These are phyloP conservation scores for Alternaria novae-zelandiae DNA, from an alignment of 2,329 filamentous ascomycete species.

Conservation along the genomic window DNA sequence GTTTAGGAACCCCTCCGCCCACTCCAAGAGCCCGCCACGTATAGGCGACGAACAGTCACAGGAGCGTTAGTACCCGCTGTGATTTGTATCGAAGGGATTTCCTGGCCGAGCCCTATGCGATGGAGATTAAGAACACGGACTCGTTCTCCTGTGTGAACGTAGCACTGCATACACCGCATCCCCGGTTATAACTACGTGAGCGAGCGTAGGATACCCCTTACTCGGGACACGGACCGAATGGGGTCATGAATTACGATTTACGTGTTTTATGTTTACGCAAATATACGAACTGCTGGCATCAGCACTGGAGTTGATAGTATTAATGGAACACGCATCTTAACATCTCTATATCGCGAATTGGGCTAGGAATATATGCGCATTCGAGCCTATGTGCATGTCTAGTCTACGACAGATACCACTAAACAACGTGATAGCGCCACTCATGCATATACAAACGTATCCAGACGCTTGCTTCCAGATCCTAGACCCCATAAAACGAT, in stretches of 20 bases:
- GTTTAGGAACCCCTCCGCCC: slow-evolving; percentile 36
- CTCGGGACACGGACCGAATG: neutral
- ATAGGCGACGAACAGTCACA: slow-evolving; percentile 45
- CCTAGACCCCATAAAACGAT: neutral
- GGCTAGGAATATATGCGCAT: neutral
- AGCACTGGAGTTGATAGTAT: neutral
- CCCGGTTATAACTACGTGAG: neutral
- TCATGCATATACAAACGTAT: neutral
- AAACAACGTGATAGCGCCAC: neutral
- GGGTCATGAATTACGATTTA: slow-evolving; percentile 7
- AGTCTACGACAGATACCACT: neutral
- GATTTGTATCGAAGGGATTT: neutral
- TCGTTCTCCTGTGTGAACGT: neutral
- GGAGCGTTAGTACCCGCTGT: slow-evolving; percentile 9
- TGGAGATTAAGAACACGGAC: neutral
- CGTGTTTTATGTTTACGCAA: neutral
- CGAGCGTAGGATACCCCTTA: neutral
- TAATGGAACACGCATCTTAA: neutral
- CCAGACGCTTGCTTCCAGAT: neutral
- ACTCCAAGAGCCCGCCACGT: slow-evolving; percentile 46
- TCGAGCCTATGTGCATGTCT: neutral
- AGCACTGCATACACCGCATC: neutral
- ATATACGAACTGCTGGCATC: slow-evolving; percentile 1
- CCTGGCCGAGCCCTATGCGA: neutral
- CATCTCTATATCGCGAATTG: neutral